These are phyloP conservation scores for Fusarium sp. DNA, from an alignment of 2,329 filamentous ascomycete genomes.

Conservation along the genomic window DNA sequence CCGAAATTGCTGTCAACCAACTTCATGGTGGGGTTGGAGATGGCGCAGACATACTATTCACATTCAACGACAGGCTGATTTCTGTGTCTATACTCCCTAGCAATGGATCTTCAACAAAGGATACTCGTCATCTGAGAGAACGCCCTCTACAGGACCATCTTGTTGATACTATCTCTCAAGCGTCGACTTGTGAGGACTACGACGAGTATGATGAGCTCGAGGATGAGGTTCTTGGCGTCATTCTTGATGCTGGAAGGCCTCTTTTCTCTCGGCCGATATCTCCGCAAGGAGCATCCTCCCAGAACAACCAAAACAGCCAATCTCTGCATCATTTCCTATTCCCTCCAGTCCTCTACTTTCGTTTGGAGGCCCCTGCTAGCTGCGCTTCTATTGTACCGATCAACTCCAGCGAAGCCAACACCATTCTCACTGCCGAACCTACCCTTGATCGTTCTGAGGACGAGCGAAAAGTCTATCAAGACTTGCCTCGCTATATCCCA, in stretches of 20 bases:
- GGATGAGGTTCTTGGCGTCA: neutral
- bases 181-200: neutral
- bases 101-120: neutral
- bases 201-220: neutral
- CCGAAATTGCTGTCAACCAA: neutral
- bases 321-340: neutral
- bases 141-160: neutral
- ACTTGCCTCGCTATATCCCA: neutral
- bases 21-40: neutral
- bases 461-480: neutral
- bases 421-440: accelerated
- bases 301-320: accelerated
- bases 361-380: accelerated
- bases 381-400: neutral
- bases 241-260: neutral
- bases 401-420: neutral
- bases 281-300: accelerated
- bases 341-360: neutral
- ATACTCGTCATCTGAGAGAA: accelerated
- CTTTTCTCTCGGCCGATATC: neutral
- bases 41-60: neutral
- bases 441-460: accelerated
- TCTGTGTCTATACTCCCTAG: neutral
- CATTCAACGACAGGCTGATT: neutral
- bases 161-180: neutral